Evolutionary conservation across 2,329 filamentous ascomycete species (phyloP), one percentile per base, ranked within the genome.

Genomic region (Fusarium tupiense): DNA sequence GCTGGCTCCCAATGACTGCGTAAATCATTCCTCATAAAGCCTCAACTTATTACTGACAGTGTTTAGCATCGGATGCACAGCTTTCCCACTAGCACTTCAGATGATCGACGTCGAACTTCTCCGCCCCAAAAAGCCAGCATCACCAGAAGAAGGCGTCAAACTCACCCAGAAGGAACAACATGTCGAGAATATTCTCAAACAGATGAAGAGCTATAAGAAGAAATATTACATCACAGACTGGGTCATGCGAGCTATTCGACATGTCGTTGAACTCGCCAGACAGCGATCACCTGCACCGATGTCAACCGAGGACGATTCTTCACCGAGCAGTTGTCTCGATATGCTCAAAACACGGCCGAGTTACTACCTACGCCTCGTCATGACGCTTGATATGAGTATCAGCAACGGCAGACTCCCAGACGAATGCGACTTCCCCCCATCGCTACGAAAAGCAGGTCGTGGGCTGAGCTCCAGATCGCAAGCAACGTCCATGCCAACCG

Each of bases 1-100:
- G 76, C 1, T 78, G 75, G 72, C 40, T 78, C 1, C 76, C 76
- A 3, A 78, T 78, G 76, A 78, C 75, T 49, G 76, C 76, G 76
- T 78, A 63, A 31, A 74, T 67, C 16, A 4, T 12, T 1, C 16
- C 9, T 8, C 17, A 11, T 0, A 12, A 11, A 20, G 0, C 17
- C 11, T 8, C 10, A 14, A 2, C 3, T 4, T 5, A 8, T 11
- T 6, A 13, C 65, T 74, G 31, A 76, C 43, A 16, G 0, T 3
- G 3, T 1, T 2, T 0, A 78, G 76, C 0, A 77, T 78, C 24
- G 76, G 76, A 5, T 78, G 76, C 26, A 78, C 76, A 0, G 76
- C 76, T 0, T 74, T 78, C 2, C 76, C 76, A 1, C 33, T 78
- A 1, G 76, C 73, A 0, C 70, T 78, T 0, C 76, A 78, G 10